Base-by-base conservation (phyloP, 768 basidiomycete species). In the Russula earlei region DNA sequence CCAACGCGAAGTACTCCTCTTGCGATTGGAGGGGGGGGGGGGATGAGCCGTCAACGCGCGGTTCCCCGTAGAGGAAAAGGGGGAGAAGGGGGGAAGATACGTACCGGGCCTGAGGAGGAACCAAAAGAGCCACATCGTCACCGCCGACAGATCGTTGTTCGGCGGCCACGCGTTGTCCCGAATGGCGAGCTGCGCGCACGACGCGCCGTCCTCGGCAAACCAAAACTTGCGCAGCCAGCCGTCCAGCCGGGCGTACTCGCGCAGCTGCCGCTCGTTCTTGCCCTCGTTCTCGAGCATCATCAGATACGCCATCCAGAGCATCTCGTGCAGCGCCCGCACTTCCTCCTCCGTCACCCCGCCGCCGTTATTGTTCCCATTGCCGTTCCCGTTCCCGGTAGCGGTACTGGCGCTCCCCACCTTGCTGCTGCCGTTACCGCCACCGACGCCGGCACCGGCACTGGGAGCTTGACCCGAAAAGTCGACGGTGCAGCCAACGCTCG, bases 41-140 rank as follows among this genome's bases (percentile, higher is more conserved):
- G 19, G 38, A 51, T 25, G 43, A 54, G 47, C 40, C 41, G 29
- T 56, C 34, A 50, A 38, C 57, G 49, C 47, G 52, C 44, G 53
- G 40, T 42, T 34, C 19, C 24, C 12, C 29, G 1, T 9, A 4
- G 34, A 9, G 15, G 14, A 36, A 36, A 36, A 15, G 14, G 11
- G 5, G 29, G 22, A 15, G 17, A 8, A n/a, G 36, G 12, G 15
- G 43, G 12, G 17, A 31, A 9, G 22, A 25, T 29, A 70, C 82
- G 61, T 60, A 84, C 87, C 78, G 56, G 79, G 77, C 22, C 72
- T 73, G 15, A 88, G 66, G 36, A 89, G 68, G 61, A 86, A 80
- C 86, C 87, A 91, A 63, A 86, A 79, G 17, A 90, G 64, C 87
- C 86, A 91, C 79, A 88, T 84, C 3, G 81, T 84, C 44, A 88